These are phyloP conservation scores for Alloascoidea hylecoeti DNA, from an alignment of 805 yeast species.

Conservation along the genomic window DNA sequence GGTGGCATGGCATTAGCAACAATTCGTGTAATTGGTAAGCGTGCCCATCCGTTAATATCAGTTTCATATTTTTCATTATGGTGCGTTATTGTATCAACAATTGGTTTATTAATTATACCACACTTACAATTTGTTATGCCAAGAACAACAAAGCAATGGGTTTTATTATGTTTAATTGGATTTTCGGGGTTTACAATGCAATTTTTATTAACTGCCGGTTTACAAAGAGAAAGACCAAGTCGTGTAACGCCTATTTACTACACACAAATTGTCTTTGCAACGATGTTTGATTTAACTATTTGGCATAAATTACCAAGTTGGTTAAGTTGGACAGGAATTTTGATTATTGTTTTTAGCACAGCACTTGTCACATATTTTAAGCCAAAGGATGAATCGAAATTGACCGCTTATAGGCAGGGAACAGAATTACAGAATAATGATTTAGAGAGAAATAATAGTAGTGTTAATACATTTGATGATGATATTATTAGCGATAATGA, in stretches of 20 bases:
- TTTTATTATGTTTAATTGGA: constrained; percentile 46
- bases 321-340: constrained; percentile 56
- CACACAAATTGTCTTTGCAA: constrained; percentile 65
- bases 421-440: too few relatives aligned
- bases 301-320: constrained; percentile 65
- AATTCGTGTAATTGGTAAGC: constrained; percentile 60
- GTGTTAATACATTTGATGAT: too few relatives aligned
- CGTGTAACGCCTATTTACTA: constrained; percentile 65
- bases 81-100: constrained; percentile 37
- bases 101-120: constrained; percentile 41
- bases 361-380: not conserved
- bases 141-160: constrained; percentile 52
- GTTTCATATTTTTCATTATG: constrained; percentile 65
- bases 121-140: constrained; percentile 49
- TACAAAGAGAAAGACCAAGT: constrained; percentile 71
- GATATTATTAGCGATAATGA: too few relatives aligned
- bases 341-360: constrained; percentile 37
- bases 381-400: too few relatives aligned
- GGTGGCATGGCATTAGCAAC: constrained; percentile 58
- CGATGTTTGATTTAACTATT: constrained; percentile 55
- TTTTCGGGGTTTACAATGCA: constrained; percentile 76
- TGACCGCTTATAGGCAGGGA: too few relatives aligned
- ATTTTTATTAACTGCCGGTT: constrained; percentile 63
- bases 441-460: too few relatives aligned
- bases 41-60: constrained; percentile 68